A percentile compares a stretch with the other conserved stretches of the same genome.
Conservation (phyloP, 139 green algal species). For the Micractinium conductrix region DNA sequence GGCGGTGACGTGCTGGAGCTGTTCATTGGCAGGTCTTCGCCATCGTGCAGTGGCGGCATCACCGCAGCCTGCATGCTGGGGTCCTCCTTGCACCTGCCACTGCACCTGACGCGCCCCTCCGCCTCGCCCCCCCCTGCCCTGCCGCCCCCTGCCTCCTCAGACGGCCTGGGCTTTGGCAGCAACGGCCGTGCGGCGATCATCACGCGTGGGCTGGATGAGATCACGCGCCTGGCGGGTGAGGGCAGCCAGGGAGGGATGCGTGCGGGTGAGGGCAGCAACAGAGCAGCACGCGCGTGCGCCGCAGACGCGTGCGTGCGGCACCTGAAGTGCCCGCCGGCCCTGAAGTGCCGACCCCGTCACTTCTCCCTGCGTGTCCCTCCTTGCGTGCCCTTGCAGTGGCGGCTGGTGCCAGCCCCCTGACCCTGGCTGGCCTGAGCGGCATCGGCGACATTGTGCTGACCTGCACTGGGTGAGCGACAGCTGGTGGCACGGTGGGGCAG, state of each 20-base stretch:
- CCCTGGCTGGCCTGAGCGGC: constrained; percentile 80
- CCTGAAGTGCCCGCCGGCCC: no score
- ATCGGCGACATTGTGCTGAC: constrained; percentile 91
- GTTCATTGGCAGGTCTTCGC: no score
- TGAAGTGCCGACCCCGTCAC: not conserved
- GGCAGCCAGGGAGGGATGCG: no score
- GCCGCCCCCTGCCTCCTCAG: no score
- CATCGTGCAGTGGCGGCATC: no score
- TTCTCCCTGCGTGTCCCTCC: not conserved
- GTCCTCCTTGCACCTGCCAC: no score
- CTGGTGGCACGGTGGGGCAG: no score
- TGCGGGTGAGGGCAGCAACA: not conserved
- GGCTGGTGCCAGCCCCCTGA: constrained; percentile 82
- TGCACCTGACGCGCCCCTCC: no score
- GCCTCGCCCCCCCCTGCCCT: no score
- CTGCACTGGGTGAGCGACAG: constrained; percentile 67
- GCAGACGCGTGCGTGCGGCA: not conserved
- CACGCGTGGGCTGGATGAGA: constrained; percentile 73
- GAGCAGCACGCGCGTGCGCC: not conserved
- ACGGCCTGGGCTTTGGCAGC: constrained; percentile 62
- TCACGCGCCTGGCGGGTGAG: constrained; percentile 65
- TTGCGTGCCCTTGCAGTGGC: constrained; percentile 43
- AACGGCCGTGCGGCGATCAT: constrained; percentile 66
- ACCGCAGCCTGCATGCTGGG: no score
- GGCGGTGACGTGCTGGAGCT: no score